Conservation (phyloP, 306 rosid species). For the Dalbergia oliveri region DNA sequence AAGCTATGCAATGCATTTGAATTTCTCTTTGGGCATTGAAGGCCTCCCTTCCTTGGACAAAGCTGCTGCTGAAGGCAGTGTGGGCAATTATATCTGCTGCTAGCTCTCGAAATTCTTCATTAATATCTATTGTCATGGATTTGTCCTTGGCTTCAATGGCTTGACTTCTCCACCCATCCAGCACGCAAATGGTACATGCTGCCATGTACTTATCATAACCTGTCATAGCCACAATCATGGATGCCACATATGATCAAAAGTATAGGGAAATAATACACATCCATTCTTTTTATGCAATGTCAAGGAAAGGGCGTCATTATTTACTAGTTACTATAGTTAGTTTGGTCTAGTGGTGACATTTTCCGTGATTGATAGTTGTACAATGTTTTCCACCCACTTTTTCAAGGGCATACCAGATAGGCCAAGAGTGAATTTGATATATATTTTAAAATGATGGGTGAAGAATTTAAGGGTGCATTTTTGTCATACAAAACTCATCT, state of each 20-base stretch:
- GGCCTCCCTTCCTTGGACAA: constrained; percentile 43
- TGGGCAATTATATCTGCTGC: constrained; percentile 51
- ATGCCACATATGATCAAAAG: neutral
- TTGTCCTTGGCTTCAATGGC: constrained; percentile 20
- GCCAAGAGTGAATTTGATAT: neutral
- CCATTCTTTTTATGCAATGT: neutral
- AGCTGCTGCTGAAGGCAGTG: constrained; percentile 47
- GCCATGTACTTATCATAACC: constrained; percentile 52
- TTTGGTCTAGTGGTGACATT: neutral
- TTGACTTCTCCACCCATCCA: constrained; percentile 42
- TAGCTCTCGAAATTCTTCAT: constrained; percentile 41
- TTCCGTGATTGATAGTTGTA: neutral
- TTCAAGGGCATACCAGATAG: neutral
- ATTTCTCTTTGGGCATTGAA: constrained; percentile 44
- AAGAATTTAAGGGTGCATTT: neutral
- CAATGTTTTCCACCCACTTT: neutral
- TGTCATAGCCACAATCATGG: constrained; percentile 24
- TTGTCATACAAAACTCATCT: neutral
- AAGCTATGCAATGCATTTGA: neutral
- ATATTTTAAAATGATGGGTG: neutral
- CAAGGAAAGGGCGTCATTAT: neutral
- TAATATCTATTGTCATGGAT: constrained; percentile 26
- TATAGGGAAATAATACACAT: neutral
- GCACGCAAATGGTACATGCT: constrained; percentile 45
- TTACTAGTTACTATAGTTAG: neutral